Evolutionary conservation across 2,329 filamentous ascomycete genomes (phyloP).

Genomic region (Fusarium lyarnte): DNA sequence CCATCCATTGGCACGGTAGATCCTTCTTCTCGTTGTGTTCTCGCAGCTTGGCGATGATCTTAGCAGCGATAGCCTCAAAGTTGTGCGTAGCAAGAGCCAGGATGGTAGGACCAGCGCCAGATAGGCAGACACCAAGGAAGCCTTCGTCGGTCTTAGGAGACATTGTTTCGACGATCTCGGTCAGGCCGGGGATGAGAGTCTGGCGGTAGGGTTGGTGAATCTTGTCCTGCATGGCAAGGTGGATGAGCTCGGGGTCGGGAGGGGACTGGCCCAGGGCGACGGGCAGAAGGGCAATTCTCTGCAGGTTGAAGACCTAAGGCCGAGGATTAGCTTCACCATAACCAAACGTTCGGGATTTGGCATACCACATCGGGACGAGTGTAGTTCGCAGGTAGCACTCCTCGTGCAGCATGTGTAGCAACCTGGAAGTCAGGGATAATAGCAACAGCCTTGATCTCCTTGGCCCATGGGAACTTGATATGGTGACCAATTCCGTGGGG

Average conservation of each 20-base stretch:
- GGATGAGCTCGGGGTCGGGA: constrained; percentile 92
- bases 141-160: constrained; percentile 88
- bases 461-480: constrained; percentile 93
- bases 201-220: constrained; percentile 97
- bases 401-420: constrained; percentile 88
- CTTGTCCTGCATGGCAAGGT: constrained; percentile 98
- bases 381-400: constrained; percentile 84
- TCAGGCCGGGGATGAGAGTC: constrained; percentile 88
- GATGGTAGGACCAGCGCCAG: constrained; percentile 94
- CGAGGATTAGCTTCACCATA: constrained; percentile 18
- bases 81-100: constrained; percentile 90
- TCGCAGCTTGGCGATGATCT: constrained; percentile 79
- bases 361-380: constrained; percentile 81
- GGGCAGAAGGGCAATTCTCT: constrained; percentile 89
- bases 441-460: constrained; percentile 94
- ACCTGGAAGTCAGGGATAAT: constrained; percentile 98
- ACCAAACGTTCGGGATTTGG: background rate
- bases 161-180: constrained; percentile 90
- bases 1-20: constrained; percentile 85
- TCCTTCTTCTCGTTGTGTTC: constrained; percentile 64
- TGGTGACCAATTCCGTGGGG: constrained; percentile 94
- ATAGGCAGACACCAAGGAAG: constrained; percentile 92
- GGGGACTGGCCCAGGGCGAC: constrained; percentile 90
- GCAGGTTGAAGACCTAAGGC: constrained; percentile 86
- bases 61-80: constrained; percentile 85